Base-by-base conservation (phyloP, 1,284 basidiomycete species). In the Apiotrichum brassicae region DNA sequence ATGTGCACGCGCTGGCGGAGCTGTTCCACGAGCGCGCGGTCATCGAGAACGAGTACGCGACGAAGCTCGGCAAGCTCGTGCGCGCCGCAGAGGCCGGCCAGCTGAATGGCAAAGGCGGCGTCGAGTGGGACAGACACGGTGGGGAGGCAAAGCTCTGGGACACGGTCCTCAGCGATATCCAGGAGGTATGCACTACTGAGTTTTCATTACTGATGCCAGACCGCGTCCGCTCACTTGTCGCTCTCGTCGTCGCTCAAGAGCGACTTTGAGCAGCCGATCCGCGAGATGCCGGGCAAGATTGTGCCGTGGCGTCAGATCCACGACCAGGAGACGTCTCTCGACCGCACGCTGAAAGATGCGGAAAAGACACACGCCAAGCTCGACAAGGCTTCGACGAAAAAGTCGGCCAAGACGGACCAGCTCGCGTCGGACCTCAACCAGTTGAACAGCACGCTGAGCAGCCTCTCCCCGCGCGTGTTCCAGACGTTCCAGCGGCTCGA, bases 21-120 rank as follows among this genome's bases (percentile, higher is more conserved):
- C 71, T 78, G 51, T 76, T 74, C 64, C 72, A 72, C 32, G 78
- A 78, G 37, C 69, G 78, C 20, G 66, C 74, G 0, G 61, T 62
- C 4, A 71, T 77, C 36, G 78, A 80, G 51, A 65, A 72, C 16
- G 57, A 65, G 26, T 79, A 79, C 56, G 70, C 76, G n/a, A 71
- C 74, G 25, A 62, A 70, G 20, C 69, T 80, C 19, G 59, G 70
- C n/a, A 78, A 78, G 61, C 61, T 79, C 26, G 60, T 69, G 1
- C 62, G 68, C 47, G 63, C 71, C 18, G 65, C 74, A 42, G 67
- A 73, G 62, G 53, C 54, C 6, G 60, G 61, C 14, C 53, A 54
- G 14, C 51, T 71, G 32, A 54, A 56, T 18, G 60, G 62, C 7
- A 68, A 68, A 53, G 53, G 42, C 3, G 66, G 60, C 8, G 57